Percentiles rank a stretch among this genome's conserved stretches.
These are phyloP conservation scores for Aspergillus sojae DNA, from an alignment of 2,329 filamentous ascomycete species.

Conservation along the genomic window DNA sequence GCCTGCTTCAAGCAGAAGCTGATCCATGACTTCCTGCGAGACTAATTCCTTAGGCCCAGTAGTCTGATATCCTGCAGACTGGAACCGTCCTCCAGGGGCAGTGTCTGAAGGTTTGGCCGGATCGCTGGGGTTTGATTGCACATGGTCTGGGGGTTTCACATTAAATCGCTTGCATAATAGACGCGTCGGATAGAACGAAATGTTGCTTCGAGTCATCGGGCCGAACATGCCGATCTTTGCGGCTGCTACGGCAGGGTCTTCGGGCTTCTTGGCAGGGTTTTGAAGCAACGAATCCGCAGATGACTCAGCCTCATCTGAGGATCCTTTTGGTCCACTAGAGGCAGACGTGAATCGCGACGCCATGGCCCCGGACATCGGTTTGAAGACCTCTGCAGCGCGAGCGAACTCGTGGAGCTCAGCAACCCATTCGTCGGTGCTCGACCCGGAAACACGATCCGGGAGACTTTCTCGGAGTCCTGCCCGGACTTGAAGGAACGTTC, in stretches of 20 bases:
- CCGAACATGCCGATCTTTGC: constrained; percentile 93
- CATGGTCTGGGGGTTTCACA: constrained; percentile 73
- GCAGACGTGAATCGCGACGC: constrained; percentile 84
- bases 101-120: constrained; percentile 36
- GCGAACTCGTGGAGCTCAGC: constrained; percentile 80
- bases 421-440: constrained; percentile 72
- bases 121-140: constrained; percentile 56
- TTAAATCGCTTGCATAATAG: constrained; percentile 95
- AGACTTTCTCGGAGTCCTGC: constrained; percentile 64
- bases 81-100: constrained; percentile 30
- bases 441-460: constrained; percentile 57
- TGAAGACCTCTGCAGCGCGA: constrained; percentile 77
- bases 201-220: constrained; percentile 72
- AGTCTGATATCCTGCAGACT: constrained; percentile 36
- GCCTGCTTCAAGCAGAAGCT: constrained; percentile 54
- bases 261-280: constrained; percentile 57
- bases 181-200: constrained; percentile 77
- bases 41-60: constrained; percentile 51
- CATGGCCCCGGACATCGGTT: constrained; percentile 89
- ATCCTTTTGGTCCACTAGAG: constrained; percentile 40
- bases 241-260: constrained; percentile 81
- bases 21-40: constrained; percentile 57
- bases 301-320: constrained; percentile 38
- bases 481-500: constrained; percentile 75
- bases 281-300: constrained; percentile 46